Percentiles rank a stretch among this genome's conserved stretches.
These are phyloP conservation scores for Solanum paucissectum DNA, from an alignment of 257 asterid species.

Conservation along the genomic window DNA sequence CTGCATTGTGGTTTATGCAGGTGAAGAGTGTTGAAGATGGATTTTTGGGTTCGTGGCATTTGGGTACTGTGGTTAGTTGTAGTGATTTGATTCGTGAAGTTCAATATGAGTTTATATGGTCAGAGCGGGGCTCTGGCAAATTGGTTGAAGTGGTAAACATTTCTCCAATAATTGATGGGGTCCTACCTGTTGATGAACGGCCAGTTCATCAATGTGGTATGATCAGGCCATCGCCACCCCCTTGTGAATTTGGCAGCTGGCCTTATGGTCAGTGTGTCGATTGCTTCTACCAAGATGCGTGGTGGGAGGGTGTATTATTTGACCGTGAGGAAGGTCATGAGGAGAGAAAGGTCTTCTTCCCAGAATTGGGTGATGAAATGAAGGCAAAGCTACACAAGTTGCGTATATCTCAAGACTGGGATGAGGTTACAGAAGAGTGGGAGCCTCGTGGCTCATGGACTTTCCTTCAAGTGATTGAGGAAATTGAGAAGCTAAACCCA, in stretches of 20 bases:
- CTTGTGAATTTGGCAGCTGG: constrained; percentile 6
- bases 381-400: constrained; percentile 22
- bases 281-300: constrained; percentile 38
- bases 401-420: constrained; percentile 65
- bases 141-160: constrained; percentile 40
- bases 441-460: constrained; percentile 57
- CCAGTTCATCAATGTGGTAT: constrained; percentile 28
- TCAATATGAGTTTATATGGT: constrained; percentile 39
- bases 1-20: constrained; percentile 8
- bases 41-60: constrained; percentile 43
- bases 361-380: constrained; percentile 83
- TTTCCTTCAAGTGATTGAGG: constrained; percentile 62
- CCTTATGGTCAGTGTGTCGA: constrained; percentile 75
- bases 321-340: constrained; percentile 48
- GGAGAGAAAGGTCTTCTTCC: constrained; percentile 60
- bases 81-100: constrained; percentile 27
- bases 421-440: constrained; percentile 66
- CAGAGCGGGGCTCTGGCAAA: constrained; percentile 29
- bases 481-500: constrained; percentile 35
- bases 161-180: constrained; percentile 46
- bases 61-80: constrained; percentile 22
- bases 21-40: constrained; percentile 31
- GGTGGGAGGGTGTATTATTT: constrained; percentile 97
- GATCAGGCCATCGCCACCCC: constrained; percentile 64
- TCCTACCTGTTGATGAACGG: not conserved